phyloP scores from a whole-genome alignment of 2,329 filamentous ascomycete species.

The Sporothrix brunneoviolacea region DNA sequence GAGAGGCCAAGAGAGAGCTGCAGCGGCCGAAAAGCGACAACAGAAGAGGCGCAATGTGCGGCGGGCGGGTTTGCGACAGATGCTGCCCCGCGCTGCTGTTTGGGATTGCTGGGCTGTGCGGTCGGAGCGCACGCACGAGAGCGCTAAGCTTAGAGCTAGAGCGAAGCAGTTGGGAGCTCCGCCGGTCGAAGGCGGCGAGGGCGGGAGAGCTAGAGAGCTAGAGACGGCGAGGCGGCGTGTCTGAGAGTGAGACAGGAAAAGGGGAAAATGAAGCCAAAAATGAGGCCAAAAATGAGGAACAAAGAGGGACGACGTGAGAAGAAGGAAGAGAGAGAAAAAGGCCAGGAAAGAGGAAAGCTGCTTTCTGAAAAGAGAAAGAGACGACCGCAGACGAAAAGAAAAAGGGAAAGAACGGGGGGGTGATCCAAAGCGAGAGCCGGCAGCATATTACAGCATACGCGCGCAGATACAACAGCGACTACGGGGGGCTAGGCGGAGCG shows the following conservation, averaged over 20 bases:
- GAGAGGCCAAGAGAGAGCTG: not conserved
- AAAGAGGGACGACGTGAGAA: slow-evolving; percentile 14
- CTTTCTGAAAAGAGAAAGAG: not conserved
- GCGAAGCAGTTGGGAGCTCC: not conserved
- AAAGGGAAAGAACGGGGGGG: not conserved
- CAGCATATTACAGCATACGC: no score
- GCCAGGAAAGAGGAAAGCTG: no score
- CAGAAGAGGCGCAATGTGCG: not conserved
- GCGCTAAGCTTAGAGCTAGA: slow-evolving; percentile 1
- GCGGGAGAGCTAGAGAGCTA: slow-evolving; percentile 4
- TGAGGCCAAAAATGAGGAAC: not conserved
- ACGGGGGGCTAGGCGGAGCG: no score
- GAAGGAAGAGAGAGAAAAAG: no score
- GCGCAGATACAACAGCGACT: no score
- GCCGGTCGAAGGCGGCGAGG: not conserved
- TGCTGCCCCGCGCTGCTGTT: slow-evolving; percentile 17
- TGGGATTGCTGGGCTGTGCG: slow-evolving; percentile 14
- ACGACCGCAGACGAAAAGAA: not conserved
- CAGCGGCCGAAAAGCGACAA: not conserved
- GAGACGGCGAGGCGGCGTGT: no score
- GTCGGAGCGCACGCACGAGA: no score
- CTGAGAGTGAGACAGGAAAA: not conserved
- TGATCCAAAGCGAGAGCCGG: no score
- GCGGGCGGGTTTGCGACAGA: slow-evolving; percentile 5
- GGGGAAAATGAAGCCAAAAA: not conserved